Conservation (phyloP, 163 green algal species). For the Scenedesmus sp. region DNA sequence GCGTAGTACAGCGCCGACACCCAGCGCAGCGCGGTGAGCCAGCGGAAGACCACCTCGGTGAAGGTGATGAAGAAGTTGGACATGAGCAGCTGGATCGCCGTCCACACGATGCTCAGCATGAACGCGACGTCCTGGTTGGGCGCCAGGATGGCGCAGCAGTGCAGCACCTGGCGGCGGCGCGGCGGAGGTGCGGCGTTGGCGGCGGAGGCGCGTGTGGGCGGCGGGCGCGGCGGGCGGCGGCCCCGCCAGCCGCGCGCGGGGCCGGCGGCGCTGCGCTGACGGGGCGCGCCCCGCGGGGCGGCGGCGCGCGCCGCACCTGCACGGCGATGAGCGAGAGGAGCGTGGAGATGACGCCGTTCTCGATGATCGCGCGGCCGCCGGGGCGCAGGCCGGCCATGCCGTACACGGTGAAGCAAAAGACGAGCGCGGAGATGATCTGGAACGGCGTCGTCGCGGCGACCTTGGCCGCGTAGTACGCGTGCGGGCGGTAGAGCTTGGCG, state of each 20-base stretch:
- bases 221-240: not conserved
- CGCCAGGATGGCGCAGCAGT: constrained; percentile 57
- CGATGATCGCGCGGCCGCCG: constrained; percentile 4
- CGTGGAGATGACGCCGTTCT: constrained; percentile 24
- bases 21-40: constrained; percentile 51
- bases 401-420: constrained; percentile 54
- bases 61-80: constrained; percentile 71
- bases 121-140: constrained; percentile 71
- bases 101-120: constrained; percentile 71
- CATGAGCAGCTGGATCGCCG: constrained; percentile 68
- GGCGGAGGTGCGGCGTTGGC: not conserved
- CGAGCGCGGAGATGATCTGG: constrained; percentile 45
- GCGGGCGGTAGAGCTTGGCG: constrained; percentile 43
- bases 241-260: not conserved
- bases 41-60: constrained; percentile 52
- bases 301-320: constrained; percentile 48
- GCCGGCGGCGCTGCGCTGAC: no score
- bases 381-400: constrained; percentile 49
- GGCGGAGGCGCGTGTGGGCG: not conserved
- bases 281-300: no score
- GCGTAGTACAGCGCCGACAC: constrained; percentile 56
- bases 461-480: constrained; percentile 51
- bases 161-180: constrained; percentile 55
- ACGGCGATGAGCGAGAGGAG: constrained; percentile 63
- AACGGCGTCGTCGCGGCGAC: constrained; percentile 46